A percentile compares a stretch with the other conserved stretches of the same genome.
Evolutionary conservation across 2,329 filamentous ascomycete genomes (phyloP).

Genomic region (Hyphodiscus sp.): DNA sequence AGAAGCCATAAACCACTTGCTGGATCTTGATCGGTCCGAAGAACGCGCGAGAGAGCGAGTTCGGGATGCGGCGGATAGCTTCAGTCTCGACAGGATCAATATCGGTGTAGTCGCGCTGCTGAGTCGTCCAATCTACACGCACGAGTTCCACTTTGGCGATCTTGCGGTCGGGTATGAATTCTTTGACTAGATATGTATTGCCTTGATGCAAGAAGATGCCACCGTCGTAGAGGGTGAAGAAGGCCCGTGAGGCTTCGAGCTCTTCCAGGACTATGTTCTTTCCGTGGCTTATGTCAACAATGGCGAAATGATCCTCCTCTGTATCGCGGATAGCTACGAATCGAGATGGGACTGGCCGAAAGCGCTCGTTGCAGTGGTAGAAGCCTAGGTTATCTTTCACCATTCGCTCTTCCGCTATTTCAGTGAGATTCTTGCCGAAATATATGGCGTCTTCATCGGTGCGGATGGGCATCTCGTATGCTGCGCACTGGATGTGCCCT

Average conservation of each 20-base stretch:
- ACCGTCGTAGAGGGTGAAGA: constrained; percentile 93
- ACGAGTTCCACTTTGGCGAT: constrained; percentile 86
- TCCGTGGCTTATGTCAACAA: constrained; percentile 79
- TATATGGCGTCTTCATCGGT: constrained; percentile 68
- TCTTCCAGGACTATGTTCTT: constrained; percentile 86
- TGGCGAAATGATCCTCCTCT: constrained; percentile 85
- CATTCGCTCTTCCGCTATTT: constrained; percentile 69
- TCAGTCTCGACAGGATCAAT: constrained; percentile 92
- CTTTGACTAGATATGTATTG: constrained; percentile 83
- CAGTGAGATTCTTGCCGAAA: constrained; percentile 67
- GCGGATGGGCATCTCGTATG: constrained; percentile 89
- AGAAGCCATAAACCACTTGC: constrained; percentile 90
- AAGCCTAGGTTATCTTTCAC: constrained; percentile 70
- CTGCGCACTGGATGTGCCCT: constrained; percentile 92
- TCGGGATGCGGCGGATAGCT: constrained; percentile 65
- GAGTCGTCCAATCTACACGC: constrained; percentile 90
- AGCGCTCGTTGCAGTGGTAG: constrained; percentile 84
- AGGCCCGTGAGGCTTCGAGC: constrained; percentile 90
- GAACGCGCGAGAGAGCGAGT: constrained; percentile 64
- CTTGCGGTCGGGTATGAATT: constrained; percentile 73
- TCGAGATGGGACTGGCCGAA: constrained; percentile 75
- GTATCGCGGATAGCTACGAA: constrained; percentile 86
- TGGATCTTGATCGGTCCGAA: constrained; percentile 81
- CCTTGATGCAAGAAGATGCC: constrained; percentile 97
- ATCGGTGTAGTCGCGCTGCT: constrained; percentile 88